Percentiles rank a stretch among this genome's conserved stretches.
Conservation (phyloP, 371 early-diverging fungal species). For the Apophysomyces ossiformis region DNA sequence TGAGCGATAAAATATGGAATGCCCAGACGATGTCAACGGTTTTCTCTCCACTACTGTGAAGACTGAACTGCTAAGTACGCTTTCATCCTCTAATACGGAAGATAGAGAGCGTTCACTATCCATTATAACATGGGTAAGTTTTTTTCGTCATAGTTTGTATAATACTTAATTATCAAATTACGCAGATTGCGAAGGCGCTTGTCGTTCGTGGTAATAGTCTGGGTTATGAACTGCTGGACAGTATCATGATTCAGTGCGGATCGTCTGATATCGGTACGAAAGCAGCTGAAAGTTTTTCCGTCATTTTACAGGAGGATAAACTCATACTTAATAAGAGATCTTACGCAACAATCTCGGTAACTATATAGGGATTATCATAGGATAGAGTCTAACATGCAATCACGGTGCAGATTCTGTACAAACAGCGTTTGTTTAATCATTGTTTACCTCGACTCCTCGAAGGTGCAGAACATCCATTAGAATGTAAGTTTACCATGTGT, state of each 20-base stretch:
- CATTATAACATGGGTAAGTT: constrained; percentile 19
- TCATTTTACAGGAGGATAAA: constrained; percentile 67
- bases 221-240: constrained; percentile 59
- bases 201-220: constrained; percentile 53
- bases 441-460: constrained; percentile 63
- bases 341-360: constrained; percentile 68
- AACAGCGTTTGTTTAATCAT: constrained; percentile 76
- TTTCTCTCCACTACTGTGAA: constrained; percentile 12
- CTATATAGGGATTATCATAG: background rate
- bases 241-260: constrained; percentile 54
- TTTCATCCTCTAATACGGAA: constrained; percentile 10
- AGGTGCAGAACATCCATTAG: constrained; percentile 13
- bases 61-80: constrained; percentile 13
- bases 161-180: background rate
- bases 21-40: constrained; percentile 22
- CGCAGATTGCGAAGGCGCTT: constrained; percentile 65
- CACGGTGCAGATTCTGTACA: constrained; percentile 61
- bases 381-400: background rate
- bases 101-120: constrained; percentile 15
- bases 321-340: constrained; percentile 67
- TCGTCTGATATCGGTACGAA: constrained; percentile 46
- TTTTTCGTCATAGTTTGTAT: background rate
- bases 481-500: background rate
- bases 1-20: too few species aligned
- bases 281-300: constrained; percentile 67